Conservation (phyloP, 2,329 filamentous ascomycete species). For the Basipetospora chlamydospora region DNA sequence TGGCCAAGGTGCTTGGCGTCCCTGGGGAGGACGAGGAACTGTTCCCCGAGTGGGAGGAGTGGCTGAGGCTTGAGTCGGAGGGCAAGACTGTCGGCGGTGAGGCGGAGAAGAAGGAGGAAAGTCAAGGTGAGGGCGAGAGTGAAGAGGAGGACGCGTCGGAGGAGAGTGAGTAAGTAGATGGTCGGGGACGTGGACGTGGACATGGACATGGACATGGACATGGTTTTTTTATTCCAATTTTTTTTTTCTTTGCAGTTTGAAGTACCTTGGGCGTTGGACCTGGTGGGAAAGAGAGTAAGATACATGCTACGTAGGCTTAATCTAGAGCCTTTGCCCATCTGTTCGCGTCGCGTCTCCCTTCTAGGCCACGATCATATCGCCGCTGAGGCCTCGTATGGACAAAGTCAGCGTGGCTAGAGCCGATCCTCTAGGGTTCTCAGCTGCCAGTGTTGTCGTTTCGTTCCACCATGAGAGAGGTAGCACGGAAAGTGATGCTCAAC, state of each 20-base stretch:
- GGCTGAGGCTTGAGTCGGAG: constrained; percentile 64
- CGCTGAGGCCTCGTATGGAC: too few species aligned
- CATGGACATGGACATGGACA: background rate
- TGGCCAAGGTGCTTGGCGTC: constrained; percentile 68
- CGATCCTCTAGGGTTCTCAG: too few species aligned
- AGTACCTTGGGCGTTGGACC: background rate
- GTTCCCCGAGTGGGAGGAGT: constrained; percentile 95
- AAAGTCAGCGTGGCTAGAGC: too few species aligned
- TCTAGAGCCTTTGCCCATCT: too few species aligned
- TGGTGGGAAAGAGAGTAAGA: too few species aligned
- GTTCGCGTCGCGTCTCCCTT: too few species aligned
- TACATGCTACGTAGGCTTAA: too few species aligned
- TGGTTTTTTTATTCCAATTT: background rate
- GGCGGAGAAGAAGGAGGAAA: constrained; percentile 11
- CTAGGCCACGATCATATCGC: too few species aligned
- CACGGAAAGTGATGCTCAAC: too few species aligned
- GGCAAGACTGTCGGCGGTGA: constrained; percentile 22
- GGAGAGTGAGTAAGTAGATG: constrained; percentile 1
- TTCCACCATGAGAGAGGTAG: too few species aligned
- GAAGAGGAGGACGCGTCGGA: constrained; percentile 12
- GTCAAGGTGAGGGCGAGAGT: constrained; percentile 9
- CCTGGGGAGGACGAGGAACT: constrained; percentile 75
- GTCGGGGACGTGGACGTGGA: background rate
- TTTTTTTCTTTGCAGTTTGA: background rate
- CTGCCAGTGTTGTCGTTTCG: too few species aligned